phyloP scores from a whole-genome alignment of 306 rosid species.

The Trichosanthes truncata region DNA sequence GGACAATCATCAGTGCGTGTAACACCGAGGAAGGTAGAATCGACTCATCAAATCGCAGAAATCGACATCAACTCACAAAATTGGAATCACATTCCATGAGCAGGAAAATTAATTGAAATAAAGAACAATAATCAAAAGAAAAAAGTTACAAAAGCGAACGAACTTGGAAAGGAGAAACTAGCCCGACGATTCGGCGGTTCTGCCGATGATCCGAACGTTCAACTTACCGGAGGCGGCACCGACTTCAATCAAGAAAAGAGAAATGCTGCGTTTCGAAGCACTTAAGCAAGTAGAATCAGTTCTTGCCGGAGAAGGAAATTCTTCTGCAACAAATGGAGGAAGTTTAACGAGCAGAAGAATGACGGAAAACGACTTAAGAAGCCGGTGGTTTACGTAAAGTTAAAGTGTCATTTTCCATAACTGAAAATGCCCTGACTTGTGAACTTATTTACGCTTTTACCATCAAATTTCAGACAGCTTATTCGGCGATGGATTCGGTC shows the following conservation, averaged over 20 bases:
- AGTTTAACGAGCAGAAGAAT: not conserved
- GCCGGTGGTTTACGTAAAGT: not conserved
- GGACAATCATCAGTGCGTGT: not conserved
- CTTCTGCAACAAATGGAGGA: not conserved
- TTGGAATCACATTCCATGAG: not conserved
- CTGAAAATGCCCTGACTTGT: not conserved
- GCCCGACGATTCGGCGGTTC: not conserved
- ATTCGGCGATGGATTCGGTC: not conserved
- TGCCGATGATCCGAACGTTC: not conserved
- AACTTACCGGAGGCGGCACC: not conserved
- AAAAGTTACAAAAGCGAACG: not conserved
- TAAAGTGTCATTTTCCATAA: not conserved
- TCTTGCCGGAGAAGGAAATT: slow-evolving; percentile 5
- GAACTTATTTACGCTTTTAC: not conserved
- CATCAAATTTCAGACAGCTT: not conserved
- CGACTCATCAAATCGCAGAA: not conserved
- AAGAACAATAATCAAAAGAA: not conserved
- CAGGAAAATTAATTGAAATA: not conserved
- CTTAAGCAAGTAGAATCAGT: not conserved
- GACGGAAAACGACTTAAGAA: not conserved
- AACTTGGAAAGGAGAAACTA: not conserved
- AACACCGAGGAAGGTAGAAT: not conserved
- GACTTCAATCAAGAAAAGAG: not conserved
- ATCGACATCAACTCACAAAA: not conserved
- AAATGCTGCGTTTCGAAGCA: not conserved